Conservation (phyloP, 2,329 filamentous ascomycete genomes). For the Pestalotiopsis sp. region DNA sequence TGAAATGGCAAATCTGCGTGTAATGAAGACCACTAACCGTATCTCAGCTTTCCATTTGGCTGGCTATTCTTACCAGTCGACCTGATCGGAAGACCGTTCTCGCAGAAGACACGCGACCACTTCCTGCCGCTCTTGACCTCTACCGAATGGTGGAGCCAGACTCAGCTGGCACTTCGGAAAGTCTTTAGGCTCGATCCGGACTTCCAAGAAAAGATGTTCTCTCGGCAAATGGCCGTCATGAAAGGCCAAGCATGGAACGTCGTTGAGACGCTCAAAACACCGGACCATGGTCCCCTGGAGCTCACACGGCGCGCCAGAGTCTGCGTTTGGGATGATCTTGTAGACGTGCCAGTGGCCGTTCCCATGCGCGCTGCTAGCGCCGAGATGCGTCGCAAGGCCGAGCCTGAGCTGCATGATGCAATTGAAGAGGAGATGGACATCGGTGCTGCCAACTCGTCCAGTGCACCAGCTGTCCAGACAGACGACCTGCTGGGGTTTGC, state of each 20-base stretch:
- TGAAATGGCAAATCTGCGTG: background rate
- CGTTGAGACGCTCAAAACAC: conserved; percentile 91
- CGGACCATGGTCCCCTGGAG: conserved; percentile 90
- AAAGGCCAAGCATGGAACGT: conserved; percentile 99
- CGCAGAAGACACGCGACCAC: conserved; percentile 87
- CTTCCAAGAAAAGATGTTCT: conserved; percentile 99
- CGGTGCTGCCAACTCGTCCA: conserved; percentile 63
- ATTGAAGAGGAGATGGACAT: conserved; percentile 93
- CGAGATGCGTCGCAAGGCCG: conserved; percentile 73
- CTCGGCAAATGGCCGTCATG: conserved; percentile 97
- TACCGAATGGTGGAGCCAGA: conserved; percentile 95
- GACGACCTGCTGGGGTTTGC: conserved; percentile 71
- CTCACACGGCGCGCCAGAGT: conserved; percentile 87
- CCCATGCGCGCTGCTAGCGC: conserved; percentile 82
- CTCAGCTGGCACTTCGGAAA: conserved; percentile 78
- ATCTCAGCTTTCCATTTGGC: conserved; percentile 91
- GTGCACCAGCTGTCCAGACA: conserved; percentile 36
- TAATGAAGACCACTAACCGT: background rate
- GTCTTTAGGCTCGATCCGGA: conserved; percentile 92
- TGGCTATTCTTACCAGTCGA: conserved; percentile 98
- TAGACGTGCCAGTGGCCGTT: conserved; percentile 92
- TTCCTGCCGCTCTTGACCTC: conserved; percentile 96
- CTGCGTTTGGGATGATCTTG: conserved; percentile 96
- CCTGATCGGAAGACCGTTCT: conserved; percentile 93
- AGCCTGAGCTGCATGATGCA: conserved; percentile 42